Percentiles rank a stretch among this genome's conserved stretches.
Conservation (phyloP, 1,284 basidiomycete genomes). For the Ganoderma multipileum region DNA sequence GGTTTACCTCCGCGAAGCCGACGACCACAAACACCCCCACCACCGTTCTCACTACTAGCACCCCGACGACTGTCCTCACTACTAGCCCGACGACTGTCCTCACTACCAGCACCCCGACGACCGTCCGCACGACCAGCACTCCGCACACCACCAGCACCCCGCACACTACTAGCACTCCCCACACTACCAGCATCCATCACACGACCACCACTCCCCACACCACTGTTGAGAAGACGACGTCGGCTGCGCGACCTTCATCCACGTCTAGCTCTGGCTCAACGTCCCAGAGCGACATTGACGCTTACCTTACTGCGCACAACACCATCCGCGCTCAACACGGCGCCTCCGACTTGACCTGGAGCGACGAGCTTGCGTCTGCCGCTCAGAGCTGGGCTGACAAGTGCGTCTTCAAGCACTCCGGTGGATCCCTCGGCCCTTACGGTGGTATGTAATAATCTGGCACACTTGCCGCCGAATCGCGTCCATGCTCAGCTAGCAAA, state of each 20-base stretch:
- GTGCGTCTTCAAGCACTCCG: slow-evolving; percentile 70
- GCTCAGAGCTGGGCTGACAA: slow-evolving; percentile 71
- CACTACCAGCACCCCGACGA: slow-evolving; percentile 19
- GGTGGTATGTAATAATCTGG: slow-evolving; percentile 52
- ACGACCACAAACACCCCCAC: slow-evolving; percentile 20
- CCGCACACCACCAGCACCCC: slow-evolving; percentile 21
- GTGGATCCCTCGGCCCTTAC: slow-evolving; percentile 62
- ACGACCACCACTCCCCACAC: neutral
- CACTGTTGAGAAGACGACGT: slow-evolving; percentile 6
- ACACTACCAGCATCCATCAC: neutral
- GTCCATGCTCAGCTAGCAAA: neutral
- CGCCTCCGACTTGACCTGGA: slow-evolving; percentile 65
- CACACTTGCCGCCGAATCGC: neutral
- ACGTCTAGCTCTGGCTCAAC: slow-evolving; percentile 20
- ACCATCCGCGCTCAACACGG: slow-evolving; percentile 63
- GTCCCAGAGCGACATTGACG: slow-evolving; percentile 40
- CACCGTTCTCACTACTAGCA: slow-evolving; percentile 12
- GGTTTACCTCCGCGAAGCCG: slow-evolving; percentile 29
- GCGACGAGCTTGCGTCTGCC: slow-evolving; percentile 54
- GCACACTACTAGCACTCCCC: slow-evolving; percentile 17
- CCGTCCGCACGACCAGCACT: slow-evolving; percentile 24
- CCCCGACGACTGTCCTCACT: slow-evolving; percentile 14
- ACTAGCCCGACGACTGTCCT: slow-evolving; percentile 19
- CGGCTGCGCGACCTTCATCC: neutral
- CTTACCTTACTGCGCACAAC: slow-evolving; percentile 67